Percentiles rank a stretch among this genome's conserved stretches.
These are phyloP conservation scores for Trichomonas vaginalis DNA, from an alignment of 208 protist genomes.

Conservation along the genomic window DNA sequence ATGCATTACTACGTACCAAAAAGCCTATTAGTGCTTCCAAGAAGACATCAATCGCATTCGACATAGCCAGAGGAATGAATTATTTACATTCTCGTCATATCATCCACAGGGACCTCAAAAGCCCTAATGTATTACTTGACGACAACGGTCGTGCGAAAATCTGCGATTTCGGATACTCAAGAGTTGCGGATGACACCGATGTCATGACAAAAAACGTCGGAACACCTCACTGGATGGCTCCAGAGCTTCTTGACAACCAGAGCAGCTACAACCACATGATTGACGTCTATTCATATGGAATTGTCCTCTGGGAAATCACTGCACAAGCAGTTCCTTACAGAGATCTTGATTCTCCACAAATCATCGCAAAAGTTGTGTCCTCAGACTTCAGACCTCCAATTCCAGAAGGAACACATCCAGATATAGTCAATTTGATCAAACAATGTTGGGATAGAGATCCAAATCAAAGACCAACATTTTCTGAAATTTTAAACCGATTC, in stretches of 20 bases:
- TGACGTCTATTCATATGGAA: conserved; percentile 12
- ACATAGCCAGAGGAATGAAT: neutral
- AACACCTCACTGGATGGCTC: conserved; percentile 14
- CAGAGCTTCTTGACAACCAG: neutral
- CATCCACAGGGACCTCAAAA: neutral
- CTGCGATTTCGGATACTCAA: neutral
- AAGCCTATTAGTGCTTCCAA: neutral
- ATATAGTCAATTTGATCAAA: neutral
- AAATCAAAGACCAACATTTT: neutral
- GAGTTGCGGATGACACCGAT: neutral
- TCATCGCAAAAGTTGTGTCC: neutral
- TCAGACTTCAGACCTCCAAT: neutral
- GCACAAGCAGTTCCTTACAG: neutral
- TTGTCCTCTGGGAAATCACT: neutral
- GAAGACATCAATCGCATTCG: neutral
- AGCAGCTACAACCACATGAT: neutral
- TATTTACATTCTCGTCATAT: neutral
- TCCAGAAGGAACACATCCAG: neutral
- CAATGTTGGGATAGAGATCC: conserved; percentile 1
- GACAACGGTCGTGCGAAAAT: neutral
- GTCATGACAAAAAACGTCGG: neutral
- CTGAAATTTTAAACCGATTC: neutral
- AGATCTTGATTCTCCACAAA: neutral
- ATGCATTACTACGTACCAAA: neutral
- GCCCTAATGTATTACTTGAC: neutral